A percentile compares a stretch with the other conserved stretches of the same genome.
These are phyloP conservation scores for Whalleya microplaca DNA, from an alignment of 2,329 filamentous ascomycete species.

Conservation along the genomic window DNA sequence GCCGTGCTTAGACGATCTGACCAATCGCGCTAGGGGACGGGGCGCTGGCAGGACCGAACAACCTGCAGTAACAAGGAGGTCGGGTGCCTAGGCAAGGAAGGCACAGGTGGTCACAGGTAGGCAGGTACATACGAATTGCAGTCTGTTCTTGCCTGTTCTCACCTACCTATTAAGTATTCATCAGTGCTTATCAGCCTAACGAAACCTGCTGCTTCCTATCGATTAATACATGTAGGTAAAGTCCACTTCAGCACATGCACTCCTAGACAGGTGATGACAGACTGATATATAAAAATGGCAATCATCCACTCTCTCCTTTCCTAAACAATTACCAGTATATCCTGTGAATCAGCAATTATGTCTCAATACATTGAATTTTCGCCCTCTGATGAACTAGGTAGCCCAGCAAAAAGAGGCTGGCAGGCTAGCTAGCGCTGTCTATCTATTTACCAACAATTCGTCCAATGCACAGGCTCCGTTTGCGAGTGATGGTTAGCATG, in stretches of 20 bases:
- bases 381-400: no score
- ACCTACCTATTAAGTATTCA: no score
- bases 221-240: background rate
- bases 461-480: constrained; percentile 6
- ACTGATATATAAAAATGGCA: no score
- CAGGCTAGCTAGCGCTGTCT: no score
- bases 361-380: no score
- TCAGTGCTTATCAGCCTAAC: background rate
- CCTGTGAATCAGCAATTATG: no score
- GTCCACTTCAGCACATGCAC: background rate
- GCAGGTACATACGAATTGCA: background rate
- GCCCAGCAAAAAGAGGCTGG: no score
- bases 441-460: no score
- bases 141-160: no score
- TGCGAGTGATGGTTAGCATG: constrained; percentile 3
- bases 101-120: background rate
- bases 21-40: constrained; percentile 28
- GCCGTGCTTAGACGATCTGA: constrained; percentile 27
- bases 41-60: constrained; percentile 20
- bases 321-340: no score
- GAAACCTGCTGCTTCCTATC: background rate
- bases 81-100: background rate
- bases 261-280: no score
- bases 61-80: constrained; percentile 21
- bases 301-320: no score